Evolutionary conservation across 352 stramenopile species (phyloP), one percentile per base, ranked within the genome.

Genomic region (Proteromonas lacertae): DNA sequence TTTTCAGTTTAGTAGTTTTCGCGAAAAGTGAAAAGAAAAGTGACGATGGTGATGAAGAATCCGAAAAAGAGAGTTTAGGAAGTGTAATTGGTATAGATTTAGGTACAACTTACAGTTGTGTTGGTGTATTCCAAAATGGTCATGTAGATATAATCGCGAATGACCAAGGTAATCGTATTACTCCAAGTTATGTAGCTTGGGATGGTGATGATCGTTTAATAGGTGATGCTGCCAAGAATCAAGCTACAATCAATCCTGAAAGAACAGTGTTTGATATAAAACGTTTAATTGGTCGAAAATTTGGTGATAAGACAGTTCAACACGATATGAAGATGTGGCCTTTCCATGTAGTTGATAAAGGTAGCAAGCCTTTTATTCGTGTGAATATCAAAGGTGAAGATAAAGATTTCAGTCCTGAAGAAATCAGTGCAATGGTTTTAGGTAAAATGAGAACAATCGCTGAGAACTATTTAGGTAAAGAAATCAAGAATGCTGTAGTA

Each of bases 221-320:
- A 41, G 89, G 87, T 36, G 78, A 93, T 53, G 79, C 74, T 20
- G 89, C 89, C 45, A 97, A 98, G 72, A 93, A 93, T 57, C 79
- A 97, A 59, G 83, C 77, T 25, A 87, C 80, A 16, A 86, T 90
- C 53, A 94, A 97, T 62, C 81, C 87, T 13, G 64, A 90, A 55
- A 93, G 93, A 55, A 99, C 89, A 44, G 50, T 99, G 32, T 99
- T 96, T 53, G 84, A 97, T 50, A 81, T 95, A 38, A 99, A 99
- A 70, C 81, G 87, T 52, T 64, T 99, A 24, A 97, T 99, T 43
- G 87, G 89, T 38, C 68, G 82, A 32, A 71, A 75, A 36, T 87
- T 69, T 54, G 79, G 62, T 35, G 86, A 98, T 58, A 90, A 92
- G 53, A 87, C 75, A 21, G 84, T 96, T 28, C 78, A 95, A 57